Evolutionary conservation across 352 stramenopile species (phyloP).

Genomic region (Globisporangium paroecandrum): DNA sequence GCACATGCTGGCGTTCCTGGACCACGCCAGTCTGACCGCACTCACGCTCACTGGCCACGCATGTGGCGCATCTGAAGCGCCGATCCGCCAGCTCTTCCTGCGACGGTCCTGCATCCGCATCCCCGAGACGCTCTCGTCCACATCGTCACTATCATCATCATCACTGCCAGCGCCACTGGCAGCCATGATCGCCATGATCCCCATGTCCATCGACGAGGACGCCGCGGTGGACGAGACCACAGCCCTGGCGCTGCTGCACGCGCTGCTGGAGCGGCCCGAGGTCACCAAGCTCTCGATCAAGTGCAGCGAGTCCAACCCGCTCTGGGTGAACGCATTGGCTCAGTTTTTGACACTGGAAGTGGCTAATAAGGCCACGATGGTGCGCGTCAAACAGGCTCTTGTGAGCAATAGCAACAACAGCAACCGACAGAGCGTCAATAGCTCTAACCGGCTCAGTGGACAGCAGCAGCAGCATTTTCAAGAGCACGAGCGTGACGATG

Average conservation of each 20-base stretch:
- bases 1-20: constrained; percentile 6
- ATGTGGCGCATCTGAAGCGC: not conserved
- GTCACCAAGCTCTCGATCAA: constrained; percentile 3
- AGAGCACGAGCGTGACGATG: not conserved
- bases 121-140: constrained; percentile 1
- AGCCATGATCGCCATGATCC: not conserved
- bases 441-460: not conserved
- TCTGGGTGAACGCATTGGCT: not conserved
- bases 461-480: not conserved
- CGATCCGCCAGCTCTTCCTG: not conserved
- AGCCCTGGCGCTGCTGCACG: not conserved
- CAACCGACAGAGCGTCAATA: not conserved
- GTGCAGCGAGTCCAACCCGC: not conserved
- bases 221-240: not conserved
- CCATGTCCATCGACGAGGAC: not conserved
- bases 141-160: not conserved
- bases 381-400: not conserved
- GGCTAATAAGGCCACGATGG: constrained; percentile 1
- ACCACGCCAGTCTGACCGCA: not conserved
- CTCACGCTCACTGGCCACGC: not conserved
- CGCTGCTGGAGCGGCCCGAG: not conserved
- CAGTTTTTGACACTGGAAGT: not conserved
- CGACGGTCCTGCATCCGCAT: not conserved
- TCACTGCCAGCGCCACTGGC: not conserved
- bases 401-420: not conserved